Conservation (phyloP, 148 eudicot species). For the Rhododendron ovatum region DNA sequence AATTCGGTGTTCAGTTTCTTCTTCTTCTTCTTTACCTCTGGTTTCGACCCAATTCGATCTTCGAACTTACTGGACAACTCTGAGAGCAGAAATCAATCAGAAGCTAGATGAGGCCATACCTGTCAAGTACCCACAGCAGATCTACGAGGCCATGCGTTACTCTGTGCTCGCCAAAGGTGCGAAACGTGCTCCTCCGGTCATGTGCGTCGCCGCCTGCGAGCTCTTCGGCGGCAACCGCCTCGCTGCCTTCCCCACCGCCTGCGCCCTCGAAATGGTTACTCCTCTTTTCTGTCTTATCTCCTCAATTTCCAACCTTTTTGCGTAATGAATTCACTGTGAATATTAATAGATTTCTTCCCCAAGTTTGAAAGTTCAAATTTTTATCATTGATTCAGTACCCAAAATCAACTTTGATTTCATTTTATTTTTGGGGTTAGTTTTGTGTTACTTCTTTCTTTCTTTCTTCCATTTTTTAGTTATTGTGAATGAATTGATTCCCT, state of each 20-base stretch:
- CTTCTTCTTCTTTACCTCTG: conserved; percentile 1
- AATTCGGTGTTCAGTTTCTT: conserved; percentile 22
- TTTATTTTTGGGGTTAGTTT: background rate
- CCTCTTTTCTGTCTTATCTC: background rate
- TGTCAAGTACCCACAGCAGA: conserved; percentile 62
- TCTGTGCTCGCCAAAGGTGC: conserved; percentile 74
- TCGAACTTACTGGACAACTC: conserved; percentile 57
- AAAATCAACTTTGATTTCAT: background rate
- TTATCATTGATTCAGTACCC: background rate
- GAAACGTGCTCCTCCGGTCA: conserved; percentile 84
- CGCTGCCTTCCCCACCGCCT: conserved; percentile 94
- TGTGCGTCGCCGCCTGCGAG: conserved; percentile 94
- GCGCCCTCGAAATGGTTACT: conserved; percentile 78
- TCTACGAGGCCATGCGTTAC: conserved; percentile 85
- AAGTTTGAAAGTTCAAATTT: background rate
- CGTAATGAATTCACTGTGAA: background rate
- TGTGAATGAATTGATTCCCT: background rate
- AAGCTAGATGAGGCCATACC: conserved; percentile 80
- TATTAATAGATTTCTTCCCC: background rate
- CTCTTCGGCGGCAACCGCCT: conserved; percentile 71
- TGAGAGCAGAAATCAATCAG: conserved; percentile 60
- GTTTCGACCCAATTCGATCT: conserved; percentile 51
- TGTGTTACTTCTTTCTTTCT: background rate
- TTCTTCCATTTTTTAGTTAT: background rate
- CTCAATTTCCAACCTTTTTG: background rate